Conservation (phyloP, 371 early-diverging fungal genomes). For the Hamiltosporidium tvaerminnensis region DNA sequence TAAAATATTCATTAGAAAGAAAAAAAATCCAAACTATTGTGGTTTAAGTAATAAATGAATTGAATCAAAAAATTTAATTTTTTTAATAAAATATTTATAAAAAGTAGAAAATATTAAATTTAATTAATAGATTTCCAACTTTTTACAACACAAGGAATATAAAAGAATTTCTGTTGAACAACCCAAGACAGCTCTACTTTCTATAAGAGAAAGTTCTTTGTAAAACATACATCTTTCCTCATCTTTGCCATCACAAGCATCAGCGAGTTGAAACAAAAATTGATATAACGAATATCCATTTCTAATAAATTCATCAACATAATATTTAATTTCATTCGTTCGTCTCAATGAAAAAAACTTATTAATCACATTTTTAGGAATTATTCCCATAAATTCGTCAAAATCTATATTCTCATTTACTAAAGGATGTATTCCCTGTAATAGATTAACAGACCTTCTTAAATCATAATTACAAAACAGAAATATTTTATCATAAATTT, state of each 20-base stretch:
- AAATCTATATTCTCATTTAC: background rate
- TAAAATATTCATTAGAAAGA: too few species aligned
- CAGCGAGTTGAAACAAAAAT: slow-evolving; percentile 32
- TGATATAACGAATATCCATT: slow-evolving; percentile 39
- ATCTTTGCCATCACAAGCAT: slow-evolving; percentile 8
- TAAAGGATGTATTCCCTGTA: slow-evolving; percentile 43
- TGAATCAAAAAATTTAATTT: too few species aligned
- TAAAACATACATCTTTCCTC: background rate
- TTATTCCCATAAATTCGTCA: slow-evolving; percentile 24
- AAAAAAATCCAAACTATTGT: too few species aligned
- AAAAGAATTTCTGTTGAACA: slow-evolving; percentile 38
- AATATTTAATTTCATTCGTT: slow-evolving; percentile 9
- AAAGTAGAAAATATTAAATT: too few species aligned
- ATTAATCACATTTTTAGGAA: slow-evolving; percentile 28
- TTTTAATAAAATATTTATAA: too few species aligned
- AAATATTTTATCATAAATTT: slow-evolving; percentile 27
- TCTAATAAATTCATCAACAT: slow-evolving; percentile 22
- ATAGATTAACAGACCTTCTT: slow-evolving; percentile 41
- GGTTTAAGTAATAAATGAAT: too few species aligned
- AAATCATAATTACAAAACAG: slow-evolving; percentile 39
- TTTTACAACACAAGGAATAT: slow-evolving; percentile 22
- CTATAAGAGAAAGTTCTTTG: slow-evolving; percentile 20
- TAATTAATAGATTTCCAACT: background rate
- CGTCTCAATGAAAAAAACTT: slow-evolving; percentile 18
- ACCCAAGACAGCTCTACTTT: slow-evolving; percentile 21